A percentile compares a stretch with the other conserved stretches of the same genome.
phyloP scores from a whole-genome alignment of 768 basidiomycete genomes.

The Tricholoma hemisulphureum region DNA sequence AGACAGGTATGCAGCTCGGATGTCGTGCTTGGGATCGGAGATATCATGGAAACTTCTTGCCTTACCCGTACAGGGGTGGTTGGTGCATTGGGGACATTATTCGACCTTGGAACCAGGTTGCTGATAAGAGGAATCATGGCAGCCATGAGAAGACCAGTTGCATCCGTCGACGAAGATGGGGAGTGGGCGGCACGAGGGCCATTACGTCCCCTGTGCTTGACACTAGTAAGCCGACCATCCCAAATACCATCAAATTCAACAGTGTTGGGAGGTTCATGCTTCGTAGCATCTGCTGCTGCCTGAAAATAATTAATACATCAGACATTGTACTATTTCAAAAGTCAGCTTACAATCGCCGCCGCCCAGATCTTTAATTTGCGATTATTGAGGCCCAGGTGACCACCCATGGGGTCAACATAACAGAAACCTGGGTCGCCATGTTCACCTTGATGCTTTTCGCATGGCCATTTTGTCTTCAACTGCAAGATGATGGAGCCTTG shows the following conservation, averaged over 20 bases:
- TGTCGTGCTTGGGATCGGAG: neutral
- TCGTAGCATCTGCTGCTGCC: constrained; percentile 17
- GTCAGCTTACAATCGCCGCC: constrained; percentile 8
- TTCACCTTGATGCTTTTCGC: constrained; percentile 14
- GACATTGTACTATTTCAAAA: neutral
- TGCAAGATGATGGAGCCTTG: constrained; percentile 10
- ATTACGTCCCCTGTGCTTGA: neutral
- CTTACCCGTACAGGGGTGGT: no score
- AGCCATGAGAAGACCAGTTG: neutral
- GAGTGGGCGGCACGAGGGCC: neutral
- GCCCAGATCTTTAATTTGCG: constrained; percentile 11
- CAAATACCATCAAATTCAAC: constrained; percentile 13
- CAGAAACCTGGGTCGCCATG: constrained; percentile 14
- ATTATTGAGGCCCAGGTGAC: constrained; percentile 12
- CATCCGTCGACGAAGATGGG: neutral
- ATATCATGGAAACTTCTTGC: no score
- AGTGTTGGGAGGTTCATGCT: constrained; percentile 13
- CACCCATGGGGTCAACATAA: constrained; percentile 7
- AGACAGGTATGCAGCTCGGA: constrained; percentile 3
- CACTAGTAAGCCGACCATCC: neutral
- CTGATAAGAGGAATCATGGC: constrained; percentile 2
- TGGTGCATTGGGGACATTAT: neutral
- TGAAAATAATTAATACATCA: neutral
- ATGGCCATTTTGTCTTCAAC: constrained; percentile 16
- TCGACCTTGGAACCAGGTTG: neutral